Evolutionary conservation across 257 asterid species (phyloP).

Genomic region (Linaria vulgaris): DNA sequence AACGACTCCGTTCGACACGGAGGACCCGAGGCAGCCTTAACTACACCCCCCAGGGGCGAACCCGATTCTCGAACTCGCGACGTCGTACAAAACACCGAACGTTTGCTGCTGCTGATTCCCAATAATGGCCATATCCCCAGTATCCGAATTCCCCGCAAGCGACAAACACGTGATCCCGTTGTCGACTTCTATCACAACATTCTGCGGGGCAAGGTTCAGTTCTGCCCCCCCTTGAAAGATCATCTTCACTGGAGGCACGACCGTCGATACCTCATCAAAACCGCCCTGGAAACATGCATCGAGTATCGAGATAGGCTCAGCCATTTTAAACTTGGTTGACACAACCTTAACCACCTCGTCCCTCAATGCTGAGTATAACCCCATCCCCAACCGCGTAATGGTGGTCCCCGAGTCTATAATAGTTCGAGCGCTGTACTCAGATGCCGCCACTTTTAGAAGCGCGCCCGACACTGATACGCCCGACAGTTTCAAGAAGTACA

Average conservation of each 20-base stretch:
- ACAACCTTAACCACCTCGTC: slow-evolving; percentile 34
- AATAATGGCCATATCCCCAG: slow-evolving; percentile 34
- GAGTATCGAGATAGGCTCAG: slow-evolving; percentile 37
- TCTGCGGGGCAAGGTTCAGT: slow-evolving; percentile 32
- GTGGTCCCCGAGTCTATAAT: slow-evolving; percentile 61
- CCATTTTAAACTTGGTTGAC: slow-evolving; percentile 31
- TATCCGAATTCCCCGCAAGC: slow-evolving; percentile 38
- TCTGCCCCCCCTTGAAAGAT: slow-evolving; percentile 49
- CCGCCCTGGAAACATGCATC: slow-evolving; percentile 52
- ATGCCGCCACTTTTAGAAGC: slow-evolving; percentile 27
- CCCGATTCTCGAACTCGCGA: slow-evolving; percentile 46
- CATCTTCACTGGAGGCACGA: slow-evolving; percentile 39
- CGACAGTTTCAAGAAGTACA: slow-evolving; percentile 42
- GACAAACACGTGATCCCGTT: slow-evolving; percentile 55
- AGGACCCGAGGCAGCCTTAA: no score
- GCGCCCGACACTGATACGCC: slow-evolving; percentile 37
- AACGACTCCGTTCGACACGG: no score
- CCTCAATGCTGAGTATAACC: slow-evolving; percentile 43
- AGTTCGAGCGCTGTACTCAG: slow-evolving; percentile 39
- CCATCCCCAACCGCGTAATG: slow-evolving; percentile 37
- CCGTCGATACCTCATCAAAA: slow-evolving; percentile 24
- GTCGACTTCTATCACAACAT: slow-evolving; percentile 46
- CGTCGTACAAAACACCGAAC: slow-evolving; percentile 41
- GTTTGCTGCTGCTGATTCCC: slow-evolving; percentile 63
- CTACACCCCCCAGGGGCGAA: slow-evolving; percentile 50